Base-by-base conservation (phyloP, 345 rosid genomes). In the Cardamine occulta region DNA sequence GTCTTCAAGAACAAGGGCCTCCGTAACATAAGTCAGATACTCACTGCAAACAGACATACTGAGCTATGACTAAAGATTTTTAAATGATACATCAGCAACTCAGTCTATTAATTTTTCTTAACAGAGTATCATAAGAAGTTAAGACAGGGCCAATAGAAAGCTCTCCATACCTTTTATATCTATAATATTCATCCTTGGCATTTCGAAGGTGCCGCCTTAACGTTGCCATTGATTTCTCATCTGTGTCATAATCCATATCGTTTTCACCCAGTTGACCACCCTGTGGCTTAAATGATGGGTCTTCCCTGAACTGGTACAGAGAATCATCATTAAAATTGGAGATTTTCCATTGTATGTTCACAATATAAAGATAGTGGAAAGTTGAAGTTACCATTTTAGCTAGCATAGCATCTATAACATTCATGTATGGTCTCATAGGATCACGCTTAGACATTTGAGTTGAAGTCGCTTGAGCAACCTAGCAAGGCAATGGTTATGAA, bases 391-490 rank as follows among this genome's bases (percentile, higher is more conserved):
- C 99, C 97, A 96, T 87, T 80, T 87, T 85, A 70, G 84, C 70
- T 55, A 91, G 85, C 99, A 96, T 93, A 60, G 83, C 80, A 80
- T 91, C 98, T 75, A 96, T 96, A 70, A 93, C 93, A 83, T 87
- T 82, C 99, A 96, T 96, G 87, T 87, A 93, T 28, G 96, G 96
- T 72, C 98, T 87, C 86, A 96, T 82, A 54, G 98, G 96, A 84
- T 96, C 99, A 39, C 96, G 97, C 86, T 89, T 96, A 75, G 99
- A 93, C 98, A 96, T 93, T 80, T 96, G 99, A 68, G 89, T 93
- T 47, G 99, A 96, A 69, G 99, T 96, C 64, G 99, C 97, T 82
- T 93, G 98, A 82, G 99, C 96, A 79, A 96, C 95, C 99, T 96
- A 82, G 62, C 56, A 61, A 78, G 75, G 59, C n/a, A 84, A 66